phyloP scores from a whole-genome alignment of 371 early-diverging fungal genomes.

The Rhizopus delemar region DNA sequence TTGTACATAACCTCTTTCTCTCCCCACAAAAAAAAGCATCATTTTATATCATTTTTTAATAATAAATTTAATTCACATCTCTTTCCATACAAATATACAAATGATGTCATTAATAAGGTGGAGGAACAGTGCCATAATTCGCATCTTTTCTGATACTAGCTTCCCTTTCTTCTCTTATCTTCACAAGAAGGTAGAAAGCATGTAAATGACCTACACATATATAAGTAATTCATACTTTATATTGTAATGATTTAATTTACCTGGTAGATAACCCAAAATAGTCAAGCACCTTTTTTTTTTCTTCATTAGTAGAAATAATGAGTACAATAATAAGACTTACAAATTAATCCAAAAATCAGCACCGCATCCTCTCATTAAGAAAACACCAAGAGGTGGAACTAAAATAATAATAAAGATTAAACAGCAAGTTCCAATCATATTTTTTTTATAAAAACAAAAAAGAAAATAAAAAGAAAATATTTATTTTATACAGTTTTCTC shows the following conservation, averaged over 20 bases:
- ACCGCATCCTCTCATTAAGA: constrained; percentile 46
- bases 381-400: constrained; percentile 49
- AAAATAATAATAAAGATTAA: constrained; percentile 45
- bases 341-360: constrained; percentile 54
- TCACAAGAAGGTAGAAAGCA: constrained; percentile 47
- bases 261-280: constrained; percentile 42
- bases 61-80: too few relatives aligned
- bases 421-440: constrained; percentile 48
- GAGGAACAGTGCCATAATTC: not conserved
- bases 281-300: constrained; percentile 31
- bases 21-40: not conserved
- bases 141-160: not conserved
- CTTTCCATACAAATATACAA: too few relatives aligned
- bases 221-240: too few relatives aligned
- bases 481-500: too few relatives aligned
- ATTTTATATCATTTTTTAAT: not conserved
- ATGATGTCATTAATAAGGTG: not conserved
- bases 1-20: not conserved
- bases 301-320: not conserved
- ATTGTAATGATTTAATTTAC: constrained; percentile 8
- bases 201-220: constrained; percentile 35
- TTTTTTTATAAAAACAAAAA: not conserved
- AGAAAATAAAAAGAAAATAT: too few relatives aligned
- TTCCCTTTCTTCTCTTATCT: constrained; percentile 32
- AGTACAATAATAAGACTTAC: constrained; percentile 22